Percentiles rank a stretch among this genome's conserved stretches.
phyloP scores from a whole-genome alignment of 805 yeast species.

The Metschnikowia reukaufii region DNA sequence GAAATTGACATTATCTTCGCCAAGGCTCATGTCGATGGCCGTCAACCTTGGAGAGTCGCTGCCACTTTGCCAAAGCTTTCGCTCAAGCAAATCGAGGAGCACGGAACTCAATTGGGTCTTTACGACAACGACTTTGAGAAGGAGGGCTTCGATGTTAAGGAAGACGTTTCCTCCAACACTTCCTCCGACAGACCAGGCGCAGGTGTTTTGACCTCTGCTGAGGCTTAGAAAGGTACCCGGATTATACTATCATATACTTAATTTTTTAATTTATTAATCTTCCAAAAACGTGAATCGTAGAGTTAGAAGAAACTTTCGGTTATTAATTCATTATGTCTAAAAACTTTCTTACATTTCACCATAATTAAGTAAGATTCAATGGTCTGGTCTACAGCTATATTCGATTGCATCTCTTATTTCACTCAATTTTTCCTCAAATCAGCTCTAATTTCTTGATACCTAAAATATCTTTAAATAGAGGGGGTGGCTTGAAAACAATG shows the following conservation, averaged over 20 bases:
- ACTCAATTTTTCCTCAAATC: no score
- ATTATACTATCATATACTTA: conserved; percentile 5
- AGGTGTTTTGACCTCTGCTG: conserved; percentile 13
- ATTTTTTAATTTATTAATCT: conserved; percentile 1
- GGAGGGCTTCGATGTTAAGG: conserved; percentile 34
- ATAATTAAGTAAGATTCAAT: no score
- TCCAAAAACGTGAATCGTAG: no score
- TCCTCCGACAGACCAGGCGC: conserved; percentile 17
- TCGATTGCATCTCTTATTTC: no score
- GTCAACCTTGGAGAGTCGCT: conserved; percentile 64
- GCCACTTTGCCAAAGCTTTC: conserved; percentile 58
- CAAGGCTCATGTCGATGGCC: conserved; percentile 56
- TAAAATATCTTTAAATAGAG: no score
- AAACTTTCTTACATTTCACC: no score
- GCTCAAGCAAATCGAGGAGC: conserved; percentile 57
- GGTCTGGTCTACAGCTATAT: no score
- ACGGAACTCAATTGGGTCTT: conserved; percentile 59
- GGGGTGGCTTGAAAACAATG: no score
- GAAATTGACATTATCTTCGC: conserved; percentile 61
- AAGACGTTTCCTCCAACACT: conserved; percentile 24
- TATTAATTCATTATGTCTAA: no score
- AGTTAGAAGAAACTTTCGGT: no score
- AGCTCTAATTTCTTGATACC: no score
- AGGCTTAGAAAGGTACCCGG: neutral
- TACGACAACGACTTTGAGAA: conserved; percentile 46